Base-by-base conservation (phyloP, 1,284 basidiomycete genomes). In the Cystobasidium pallidum region DNA sequence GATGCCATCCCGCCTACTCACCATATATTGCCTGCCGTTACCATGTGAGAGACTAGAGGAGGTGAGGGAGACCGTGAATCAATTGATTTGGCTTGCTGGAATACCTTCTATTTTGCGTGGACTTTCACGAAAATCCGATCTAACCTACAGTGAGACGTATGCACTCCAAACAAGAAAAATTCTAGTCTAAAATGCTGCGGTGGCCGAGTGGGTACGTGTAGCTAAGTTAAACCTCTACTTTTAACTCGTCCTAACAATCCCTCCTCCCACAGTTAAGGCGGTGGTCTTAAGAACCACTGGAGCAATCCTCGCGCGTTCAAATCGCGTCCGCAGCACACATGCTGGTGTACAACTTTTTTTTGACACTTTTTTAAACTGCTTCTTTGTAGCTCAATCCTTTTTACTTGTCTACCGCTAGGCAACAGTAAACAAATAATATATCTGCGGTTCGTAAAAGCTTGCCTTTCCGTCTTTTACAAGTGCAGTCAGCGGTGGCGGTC, bases 1-100 rank as follows among this genome's bases (percentile, higher is more conserved):
- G 11, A 45, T 45, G 4, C 11, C 11, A 45, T 10, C 2, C 6
- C 26, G 47, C n/a, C 30, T 15, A 28, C 59, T 47, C 49, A 71
- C 68, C 68, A 71, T 63, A 71, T 71, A 2, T 47, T 43, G 41
- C 68, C 68, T 28, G 59, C 64, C 28, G 54, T 57, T n/a, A 54
- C 61, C 68, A 71, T 71, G 57, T 47, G 36, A 34, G 32, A 32
- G 30, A n/a, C 24, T 2, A 36, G 54, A 19, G 54, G 19, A 34
- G 54, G 36, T 34, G 36, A 24, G n/a, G 13, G 36, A 15, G 17
- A 1, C n/a, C n/a, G n/a, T n/a, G n/a, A n/a, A n/a, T n/a, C n/a
- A n/a, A n/a, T n/a, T n/a, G n/a, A n/a, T n/a, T n/a, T n/a, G n/a
- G n/a, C n/a, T n/a, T n/a, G n/a, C n/a, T n/a, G n/a, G n/a, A n/a